These are phyloP conservation scores for Jaenimonas drosophilae DNA, from an alignment of 208 protist species.

Conservation along the genomic window DNA sequence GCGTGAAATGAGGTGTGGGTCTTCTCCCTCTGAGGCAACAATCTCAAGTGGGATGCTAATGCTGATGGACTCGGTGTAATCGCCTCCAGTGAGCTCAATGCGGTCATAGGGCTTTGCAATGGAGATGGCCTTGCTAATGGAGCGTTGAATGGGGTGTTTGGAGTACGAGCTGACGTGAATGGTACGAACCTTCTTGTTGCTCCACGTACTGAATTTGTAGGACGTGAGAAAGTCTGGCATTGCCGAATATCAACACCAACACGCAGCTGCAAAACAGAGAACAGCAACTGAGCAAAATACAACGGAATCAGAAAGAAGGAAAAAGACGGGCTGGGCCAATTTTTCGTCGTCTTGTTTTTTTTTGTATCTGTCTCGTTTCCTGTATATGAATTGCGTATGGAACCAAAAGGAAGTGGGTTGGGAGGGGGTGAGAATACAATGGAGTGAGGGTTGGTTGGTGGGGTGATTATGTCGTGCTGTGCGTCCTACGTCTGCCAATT, in stretches of 20 bases:
- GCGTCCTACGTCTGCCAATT: too few relatives aligned
- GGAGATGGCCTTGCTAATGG: conserved; percentile 45
- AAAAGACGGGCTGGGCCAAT: too few relatives aligned
- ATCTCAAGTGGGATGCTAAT: conserved; percentile 71
- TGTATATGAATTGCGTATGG: too few relatives aligned
- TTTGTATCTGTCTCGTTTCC: too few relatives aligned
- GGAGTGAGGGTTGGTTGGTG: too few relatives aligned
- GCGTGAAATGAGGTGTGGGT: conserved; percentile 51
- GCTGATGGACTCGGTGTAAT: conserved; percentile 66
- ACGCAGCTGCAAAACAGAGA: conserved; percentile 2
- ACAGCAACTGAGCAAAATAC: background rate
- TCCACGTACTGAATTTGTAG: conserved; percentile 73
- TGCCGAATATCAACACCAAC: too few relatives aligned
- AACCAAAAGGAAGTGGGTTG: too few relatives aligned
- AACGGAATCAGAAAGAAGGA: conserved; percentile 2
- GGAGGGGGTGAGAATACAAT: too few relatives aligned
- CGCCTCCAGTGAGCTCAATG: conserved; percentile 73
- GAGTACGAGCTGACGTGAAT: conserved; percentile 71
- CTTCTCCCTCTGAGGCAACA: conserved; percentile 78
- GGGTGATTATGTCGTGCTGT: too few relatives aligned
- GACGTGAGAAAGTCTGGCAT: conserved; percentile 51
- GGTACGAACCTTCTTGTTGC: conserved; percentile 81
- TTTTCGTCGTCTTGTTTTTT: too few relatives aligned
- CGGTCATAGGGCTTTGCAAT: conserved; percentile 80
- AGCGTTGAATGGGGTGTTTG: conserved; percentile 32